Percentiles rank a stretch among this genome's conserved stretches.
phyloP scores from a whole-genome alignment of 78 protist species.

The Dictyostelium intermedium region DNA sequence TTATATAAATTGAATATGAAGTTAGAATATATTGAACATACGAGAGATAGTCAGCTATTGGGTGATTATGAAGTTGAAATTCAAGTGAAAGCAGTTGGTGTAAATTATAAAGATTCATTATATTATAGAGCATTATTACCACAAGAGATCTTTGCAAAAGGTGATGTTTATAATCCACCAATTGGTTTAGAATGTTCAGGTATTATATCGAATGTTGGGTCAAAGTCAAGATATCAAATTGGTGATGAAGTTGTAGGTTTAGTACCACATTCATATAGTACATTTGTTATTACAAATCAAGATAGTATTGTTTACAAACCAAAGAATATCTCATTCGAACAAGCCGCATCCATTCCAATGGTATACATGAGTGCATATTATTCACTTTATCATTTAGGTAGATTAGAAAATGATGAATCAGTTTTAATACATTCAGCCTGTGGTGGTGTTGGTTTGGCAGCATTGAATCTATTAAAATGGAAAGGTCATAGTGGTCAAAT shows the following conservation, averaged over 20 bases:
- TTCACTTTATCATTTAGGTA: conserved; percentile 19
- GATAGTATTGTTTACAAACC: background rate
- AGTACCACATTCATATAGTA: too few relatives aligned
- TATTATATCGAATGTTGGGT: too few relatives aligned
- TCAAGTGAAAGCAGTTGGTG: too few relatives aligned
- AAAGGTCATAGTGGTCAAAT: conserved; percentile 62
- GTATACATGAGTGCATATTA: conserved; percentile 63
- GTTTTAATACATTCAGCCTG: conserved; percentile 85
- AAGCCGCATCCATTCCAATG: conserved; percentile 56
- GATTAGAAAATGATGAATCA: background rate
- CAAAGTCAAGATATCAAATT: too few relatives aligned
- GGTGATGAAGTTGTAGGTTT: too few relatives aligned
- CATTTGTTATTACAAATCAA: too few relatives aligned
- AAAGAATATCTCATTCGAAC: background rate
- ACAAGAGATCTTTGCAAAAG: too few relatives aligned
- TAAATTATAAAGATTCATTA: too few relatives aligned
- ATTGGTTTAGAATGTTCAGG: too few relatives aligned
- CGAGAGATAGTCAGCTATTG: background rate
- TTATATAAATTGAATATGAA: background rate
- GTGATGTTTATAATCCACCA: too few relatives aligned
- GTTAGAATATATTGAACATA: background rate
- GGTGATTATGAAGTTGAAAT: too few relatives aligned
- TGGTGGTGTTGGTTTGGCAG: conserved; percentile 92
- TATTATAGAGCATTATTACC: too few relatives aligned
- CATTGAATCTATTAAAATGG: conserved; percentile 81